These are phyloP conservation scores for Pseudognaphalium luteoalbum DNA, from an alignment of 129 eudicot genomes.

Conservation along the genomic window DNA sequence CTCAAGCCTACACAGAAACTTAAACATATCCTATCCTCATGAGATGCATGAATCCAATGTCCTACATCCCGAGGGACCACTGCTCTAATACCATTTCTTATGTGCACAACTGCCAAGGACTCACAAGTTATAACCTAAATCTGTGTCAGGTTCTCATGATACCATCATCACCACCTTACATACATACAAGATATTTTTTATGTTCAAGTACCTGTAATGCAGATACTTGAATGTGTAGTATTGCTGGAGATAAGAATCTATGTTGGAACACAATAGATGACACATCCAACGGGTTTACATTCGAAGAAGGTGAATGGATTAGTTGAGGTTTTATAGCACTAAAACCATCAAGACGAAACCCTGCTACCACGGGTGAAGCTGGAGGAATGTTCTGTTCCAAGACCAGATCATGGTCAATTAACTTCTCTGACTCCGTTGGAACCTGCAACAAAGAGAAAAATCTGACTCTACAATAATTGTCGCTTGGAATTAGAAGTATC, in stretches of 20 bases:
- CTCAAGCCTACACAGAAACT: background rate
- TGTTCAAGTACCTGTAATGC: conserved; percentile 62
- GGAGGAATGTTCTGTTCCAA: conserved; percentile 69
- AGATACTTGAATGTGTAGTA: conserved; percentile 75
- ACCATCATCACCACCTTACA: background rate
- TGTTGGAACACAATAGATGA: conserved; percentile 50
- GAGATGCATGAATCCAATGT: background rate
- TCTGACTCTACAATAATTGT: background rate
- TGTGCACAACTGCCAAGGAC: no score
- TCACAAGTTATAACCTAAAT: background rate
- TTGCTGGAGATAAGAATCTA: conserved; percentile 59
- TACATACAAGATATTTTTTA: conserved; percentile 14
- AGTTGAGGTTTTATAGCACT: conserved; percentile 72
- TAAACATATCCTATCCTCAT: background rate
- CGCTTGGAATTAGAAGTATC: no score
- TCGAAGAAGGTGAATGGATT: conserved; percentile 65
- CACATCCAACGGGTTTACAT: conserved; percentile 35
- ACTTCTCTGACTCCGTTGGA: conserved; percentile 75
- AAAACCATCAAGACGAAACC: conserved; percentile 85
- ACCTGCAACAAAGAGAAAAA: conserved; percentile 47
- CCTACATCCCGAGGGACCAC: no score
- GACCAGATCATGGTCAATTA: conserved; percentile 62
- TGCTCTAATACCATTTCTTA: no score
- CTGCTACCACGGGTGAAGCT: conserved; percentile 77
- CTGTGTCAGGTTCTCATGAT: background rate